Conservation (phyloP, 495 filamentous ascomycete genomes). For the Clavariopsis aquatica region DNA sequence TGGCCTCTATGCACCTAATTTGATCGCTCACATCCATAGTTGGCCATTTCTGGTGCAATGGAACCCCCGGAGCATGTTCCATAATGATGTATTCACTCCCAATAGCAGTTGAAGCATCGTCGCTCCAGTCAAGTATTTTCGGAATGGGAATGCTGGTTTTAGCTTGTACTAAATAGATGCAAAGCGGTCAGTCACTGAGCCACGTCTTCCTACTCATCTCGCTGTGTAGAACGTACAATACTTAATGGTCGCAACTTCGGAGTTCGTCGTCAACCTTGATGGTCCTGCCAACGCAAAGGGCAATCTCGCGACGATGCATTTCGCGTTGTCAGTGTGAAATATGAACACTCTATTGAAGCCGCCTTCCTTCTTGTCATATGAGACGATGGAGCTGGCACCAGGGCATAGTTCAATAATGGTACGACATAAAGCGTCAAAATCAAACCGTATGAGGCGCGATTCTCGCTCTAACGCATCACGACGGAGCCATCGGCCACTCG, state of each 20-base stretch:
- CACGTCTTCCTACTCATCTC: constrained; percentile 10
- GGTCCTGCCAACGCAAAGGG: constrained; percentile 46
- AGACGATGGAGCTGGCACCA: constrained; percentile 37
- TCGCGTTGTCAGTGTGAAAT: constrained; percentile 46
- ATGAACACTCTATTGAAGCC: constrained; percentile 51
- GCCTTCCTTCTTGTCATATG: constrained; percentile 49
- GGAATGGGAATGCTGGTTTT: constrained; percentile 48
- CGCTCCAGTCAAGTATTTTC: constrained; percentile 49
- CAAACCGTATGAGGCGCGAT: constrained; percentile 47
- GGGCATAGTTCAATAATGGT: constrained; percentile 40
- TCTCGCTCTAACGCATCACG: constrained; percentile 46
- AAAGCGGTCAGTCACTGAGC: constrained; percentile 15
- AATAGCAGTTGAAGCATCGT: constrained; percentile 43
- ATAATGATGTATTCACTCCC: constrained; percentile 53
- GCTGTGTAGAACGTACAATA: constrained; percentile 44
- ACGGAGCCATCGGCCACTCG: constrained; percentile 50
- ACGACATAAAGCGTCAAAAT: constrained; percentile 47
- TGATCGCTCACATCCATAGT: constrained; percentile 47
- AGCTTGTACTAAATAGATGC: constrained; percentile 42
- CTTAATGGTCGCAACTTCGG: constrained; percentile 52
- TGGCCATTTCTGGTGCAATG: constrained; percentile 46
- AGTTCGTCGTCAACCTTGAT: constrained; percentile 40
- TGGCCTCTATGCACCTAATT: constrained; percentile 44
- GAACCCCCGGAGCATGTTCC: constrained; percentile 47
- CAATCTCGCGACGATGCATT: constrained; percentile 46